Percentiles rank a stretch among this genome's conserved stretches.
Evolutionary conservation across 2,329 filamentous ascomycete species (phyloP).

Genomic region (Claviceps purpurea): DNA sequence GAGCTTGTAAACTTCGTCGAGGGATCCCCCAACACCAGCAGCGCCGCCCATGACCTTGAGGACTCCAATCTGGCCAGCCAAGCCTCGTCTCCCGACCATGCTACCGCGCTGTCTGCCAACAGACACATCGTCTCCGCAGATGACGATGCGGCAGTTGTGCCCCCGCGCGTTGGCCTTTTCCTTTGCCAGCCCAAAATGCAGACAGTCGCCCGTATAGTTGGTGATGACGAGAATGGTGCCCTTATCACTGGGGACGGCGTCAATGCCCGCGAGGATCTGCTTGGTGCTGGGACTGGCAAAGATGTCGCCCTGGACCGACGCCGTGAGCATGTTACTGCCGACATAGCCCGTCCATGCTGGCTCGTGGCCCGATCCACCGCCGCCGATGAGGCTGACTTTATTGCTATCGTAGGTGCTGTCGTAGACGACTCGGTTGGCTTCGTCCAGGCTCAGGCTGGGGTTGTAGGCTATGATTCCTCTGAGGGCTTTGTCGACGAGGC

Average conservation of each 20-base stretch:
- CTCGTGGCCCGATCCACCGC: conserved; percentile 46
- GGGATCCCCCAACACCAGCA: conserved; percentile 29
- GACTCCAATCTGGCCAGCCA: conserved; percentile 47
- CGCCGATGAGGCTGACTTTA: conserved; percentile 37
- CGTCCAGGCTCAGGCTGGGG: conserved; percentile 34
- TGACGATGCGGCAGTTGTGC: conserved; percentile 41
- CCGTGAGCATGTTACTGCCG: conserved; percentile 46
- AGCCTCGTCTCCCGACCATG: conserved; percentile 46
- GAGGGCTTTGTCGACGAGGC: conserved; percentile 38
- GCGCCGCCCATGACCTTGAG: conserved; percentile 44
- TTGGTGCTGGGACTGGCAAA: conserved; percentile 51
- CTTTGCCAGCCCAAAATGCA: conserved; percentile 47
- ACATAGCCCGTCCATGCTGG: conserved; percentile 53
- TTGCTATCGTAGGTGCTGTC: conserved; percentile 30
- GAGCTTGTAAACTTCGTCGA: conserved; percentile 37
- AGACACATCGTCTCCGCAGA: conserved; percentile 53
- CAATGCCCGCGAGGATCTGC: conserved; percentile 47
- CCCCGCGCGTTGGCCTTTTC: conserved; percentile 43
- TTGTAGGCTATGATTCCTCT: conserved; percentile 40
- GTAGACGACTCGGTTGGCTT: conserved; percentile 37
- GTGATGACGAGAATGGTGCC: conserved; percentile 49
- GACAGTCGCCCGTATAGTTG: conserved; percentile 52
- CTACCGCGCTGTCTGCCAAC: conserved; percentile 40
- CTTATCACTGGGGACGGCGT: conserved; percentile 37
- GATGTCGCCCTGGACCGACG: conserved; percentile 47